A percentile compares a stretch with the other conserved stretches of the same genome.
phyloP scores from a whole-genome alignment of 1,284 basidiomycete genomes.

The Sanghuangporus sanghuang region DNA sequence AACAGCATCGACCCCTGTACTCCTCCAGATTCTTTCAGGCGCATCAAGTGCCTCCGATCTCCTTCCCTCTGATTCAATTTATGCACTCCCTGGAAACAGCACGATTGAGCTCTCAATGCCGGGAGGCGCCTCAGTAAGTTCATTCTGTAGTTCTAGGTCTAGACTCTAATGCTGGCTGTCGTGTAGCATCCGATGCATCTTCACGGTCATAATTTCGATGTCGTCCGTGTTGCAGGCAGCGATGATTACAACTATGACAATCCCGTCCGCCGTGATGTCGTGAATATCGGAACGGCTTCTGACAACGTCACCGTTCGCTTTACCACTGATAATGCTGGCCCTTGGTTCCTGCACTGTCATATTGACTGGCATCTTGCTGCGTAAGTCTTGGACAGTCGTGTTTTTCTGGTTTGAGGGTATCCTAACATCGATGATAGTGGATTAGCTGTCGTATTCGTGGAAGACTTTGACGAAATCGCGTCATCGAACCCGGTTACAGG shows the following conservation, averaged over 20 bases:
- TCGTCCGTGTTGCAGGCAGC: conserved; percentile 32
- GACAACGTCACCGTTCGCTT: conserved; percentile 31
- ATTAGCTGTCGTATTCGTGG: conserved; percentile 38
- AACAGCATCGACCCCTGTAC: conserved; percentile 35
- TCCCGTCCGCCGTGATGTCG: conserved; percentile 34
- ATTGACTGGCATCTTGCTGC: conserved; percentile 41
- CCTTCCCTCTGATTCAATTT: conserved; percentile 40
- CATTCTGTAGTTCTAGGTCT: neutral
- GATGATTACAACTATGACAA: conserved; percentile 31
- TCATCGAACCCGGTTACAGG: conserved; percentile 23
- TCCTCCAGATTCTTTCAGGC: conserved; percentile 50
- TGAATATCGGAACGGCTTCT: conserved; percentile 26
- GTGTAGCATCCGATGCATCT: conserved; percentile 33
- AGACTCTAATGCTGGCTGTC: neutral
- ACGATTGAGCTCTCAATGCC: conserved; percentile 39
- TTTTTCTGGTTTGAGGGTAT: conserved; percentile 23
- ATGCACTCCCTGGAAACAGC: conserved; percentile 39
- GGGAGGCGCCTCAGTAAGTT: conserved; percentile 29
- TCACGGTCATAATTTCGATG: conserved; percentile 31
- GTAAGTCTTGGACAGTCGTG: conserved; percentile 31
- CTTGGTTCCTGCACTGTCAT: conserved; percentile 45
- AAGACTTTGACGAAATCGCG: conserved; percentile 27
- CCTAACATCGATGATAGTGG: conserved; percentile 33
- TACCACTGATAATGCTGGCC: conserved; percentile 41
- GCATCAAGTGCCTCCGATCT: conserved; percentile 36